These are phyloP conservation scores for Euphorbia corollata DNA, from an alignment of 441 rosid genomes.

Conservation along the genomic window DNA sequence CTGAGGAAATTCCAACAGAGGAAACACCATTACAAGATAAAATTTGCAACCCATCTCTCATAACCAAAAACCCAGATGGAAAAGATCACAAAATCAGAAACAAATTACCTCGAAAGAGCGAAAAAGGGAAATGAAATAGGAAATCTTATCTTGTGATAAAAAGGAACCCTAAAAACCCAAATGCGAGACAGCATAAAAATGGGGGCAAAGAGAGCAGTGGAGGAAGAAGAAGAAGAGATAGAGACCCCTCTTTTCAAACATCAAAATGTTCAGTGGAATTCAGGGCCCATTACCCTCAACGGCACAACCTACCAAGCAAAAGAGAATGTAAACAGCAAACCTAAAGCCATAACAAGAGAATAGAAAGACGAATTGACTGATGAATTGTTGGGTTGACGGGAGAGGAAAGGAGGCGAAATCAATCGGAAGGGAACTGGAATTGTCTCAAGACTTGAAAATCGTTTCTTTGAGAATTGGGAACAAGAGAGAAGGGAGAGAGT, in stretches of 20 bases:
- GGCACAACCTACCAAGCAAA: constrained; percentile 63
- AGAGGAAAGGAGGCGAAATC: constrained; percentile 23
- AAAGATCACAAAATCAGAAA: constrained; percentile 19
- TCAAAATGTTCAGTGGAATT: constrained; percentile 46
- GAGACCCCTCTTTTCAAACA: constrained; percentile 28
- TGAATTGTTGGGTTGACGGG: constrained; percentile 29
- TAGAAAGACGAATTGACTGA: constrained; percentile 19
- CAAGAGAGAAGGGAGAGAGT: constrained; percentile 1
- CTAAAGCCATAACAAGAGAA: constrained; percentile 30
- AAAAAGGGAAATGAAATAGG: background rate
- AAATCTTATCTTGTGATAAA: constrained; percentile 24
- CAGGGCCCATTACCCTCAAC: constrained; percentile 57
- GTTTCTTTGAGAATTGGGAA: background rate
- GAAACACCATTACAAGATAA: constrained; percentile 20
- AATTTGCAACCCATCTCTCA: constrained; percentile 24
- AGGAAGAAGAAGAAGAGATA: constrained; percentile 19
- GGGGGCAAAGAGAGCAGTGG: constrained; percentile 31
- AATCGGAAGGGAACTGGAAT: constrained; percentile 27
- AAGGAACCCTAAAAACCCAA: constrained; percentile 20
- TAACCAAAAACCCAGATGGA: constrained; percentile 26
- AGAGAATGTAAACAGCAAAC: constrained; percentile 25
- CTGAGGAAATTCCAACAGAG: constrained; percentile 18
- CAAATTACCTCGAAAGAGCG: constrained; percentile 5
- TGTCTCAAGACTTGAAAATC: constrained; percentile 19
- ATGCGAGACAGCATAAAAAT: constrained; percentile 42